A percentile compares a stretch with the other conserved stretches of the same genome.
phyloP scores from a whole-genome alignment of 225 moss, liverwort and hornwort genomes.

The Thuidium tamariscinum region DNA sequence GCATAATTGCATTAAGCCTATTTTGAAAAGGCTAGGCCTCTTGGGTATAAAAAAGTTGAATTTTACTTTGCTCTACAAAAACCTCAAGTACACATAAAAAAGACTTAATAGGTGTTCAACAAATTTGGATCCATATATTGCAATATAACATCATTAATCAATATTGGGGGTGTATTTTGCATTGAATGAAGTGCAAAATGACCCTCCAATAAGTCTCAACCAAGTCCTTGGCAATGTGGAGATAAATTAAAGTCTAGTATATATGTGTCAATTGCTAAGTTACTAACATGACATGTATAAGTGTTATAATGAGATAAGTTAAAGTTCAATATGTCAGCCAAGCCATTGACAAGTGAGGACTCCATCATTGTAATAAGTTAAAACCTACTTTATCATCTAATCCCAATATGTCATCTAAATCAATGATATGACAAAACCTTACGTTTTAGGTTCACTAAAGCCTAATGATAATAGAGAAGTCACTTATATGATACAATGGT shows the following conservation, averaged over 20 bases:
- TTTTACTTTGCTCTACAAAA: background rate
- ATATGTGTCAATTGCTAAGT: too few relatives aligned
- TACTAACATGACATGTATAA: rapidly evolving
- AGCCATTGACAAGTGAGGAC: too few relatives aligned
- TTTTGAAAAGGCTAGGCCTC: background rate
- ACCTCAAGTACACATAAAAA: background rate
- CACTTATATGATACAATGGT: background rate
- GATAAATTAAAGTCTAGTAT: background rate
- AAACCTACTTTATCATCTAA: too few relatives aligned
- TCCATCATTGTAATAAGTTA: too few relatives aligned
- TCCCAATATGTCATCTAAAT: background rate
- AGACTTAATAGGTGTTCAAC: background rate
- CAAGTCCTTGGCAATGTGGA: rapidly evolving
- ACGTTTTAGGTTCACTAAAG: background rate
- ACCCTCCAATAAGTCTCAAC: background rate
- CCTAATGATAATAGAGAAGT: background rate
- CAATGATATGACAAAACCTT: rapidly evolving
- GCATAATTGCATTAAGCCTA: background rate
- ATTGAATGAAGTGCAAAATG: background rate
- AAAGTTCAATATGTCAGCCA: too few relatives aligned
- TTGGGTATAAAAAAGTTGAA: rapidly evolving
- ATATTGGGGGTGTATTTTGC: rapidly evolving
- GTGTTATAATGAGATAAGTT: rapidly evolving
- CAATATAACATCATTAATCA: background rate
- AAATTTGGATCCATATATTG: background rate